These are phyloP conservation scores for Pistacia atlantica DNA, from an alignment of 345 rosid species.

Conservation along the genomic window DNA sequence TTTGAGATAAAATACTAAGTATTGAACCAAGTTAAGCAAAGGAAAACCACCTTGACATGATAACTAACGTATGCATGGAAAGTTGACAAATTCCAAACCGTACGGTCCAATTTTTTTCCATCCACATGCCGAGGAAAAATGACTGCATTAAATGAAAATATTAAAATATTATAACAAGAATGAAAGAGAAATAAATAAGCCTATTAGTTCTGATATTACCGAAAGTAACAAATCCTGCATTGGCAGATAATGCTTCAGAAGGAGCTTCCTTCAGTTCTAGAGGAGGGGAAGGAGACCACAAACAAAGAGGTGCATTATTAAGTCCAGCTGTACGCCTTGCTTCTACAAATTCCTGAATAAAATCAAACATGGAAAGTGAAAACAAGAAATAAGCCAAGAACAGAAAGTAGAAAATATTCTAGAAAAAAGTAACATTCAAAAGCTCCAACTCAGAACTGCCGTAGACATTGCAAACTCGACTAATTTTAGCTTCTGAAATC, in stretches of 20 bases:
- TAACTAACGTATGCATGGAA: constrained; percentile 97
- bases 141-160: constrained; percentile 44
- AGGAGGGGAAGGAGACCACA: constrained; percentile 82
- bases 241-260: constrained; percentile 71
- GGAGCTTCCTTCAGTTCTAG: constrained; percentile 70
- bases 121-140: constrained; percentile 90
- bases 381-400: constrained; percentile 18
- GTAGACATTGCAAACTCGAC: neutral
- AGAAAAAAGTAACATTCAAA: constrained; percentile 1
- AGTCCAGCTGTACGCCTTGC: constrained; percentile 84
- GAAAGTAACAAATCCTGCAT: constrained; percentile 96
- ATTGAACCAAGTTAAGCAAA: neutral
- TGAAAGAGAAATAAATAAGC: neutral
- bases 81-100: constrained; percentile 89
- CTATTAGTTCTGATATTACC: constrained; percentile 46
- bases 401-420: neutral
- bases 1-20: neutral
- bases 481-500: neutral
- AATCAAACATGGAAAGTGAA: constrained; percentile 10
- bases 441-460: neutral
- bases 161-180: constrained; percentile 21
- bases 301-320: constrained; percentile 82
- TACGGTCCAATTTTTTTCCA: constrained; percentile 78
- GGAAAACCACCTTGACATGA: constrained; percentile 78
- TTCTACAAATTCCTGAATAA: constrained; percentile 81